A percentile compares a stretch with the other conserved stretches of the same genome.
These are phyloP conservation scores for Cystobasidium tubakii DNA, from an alignment of 768 basidiomycete genomes.

Conservation along the genomic window DNA sequence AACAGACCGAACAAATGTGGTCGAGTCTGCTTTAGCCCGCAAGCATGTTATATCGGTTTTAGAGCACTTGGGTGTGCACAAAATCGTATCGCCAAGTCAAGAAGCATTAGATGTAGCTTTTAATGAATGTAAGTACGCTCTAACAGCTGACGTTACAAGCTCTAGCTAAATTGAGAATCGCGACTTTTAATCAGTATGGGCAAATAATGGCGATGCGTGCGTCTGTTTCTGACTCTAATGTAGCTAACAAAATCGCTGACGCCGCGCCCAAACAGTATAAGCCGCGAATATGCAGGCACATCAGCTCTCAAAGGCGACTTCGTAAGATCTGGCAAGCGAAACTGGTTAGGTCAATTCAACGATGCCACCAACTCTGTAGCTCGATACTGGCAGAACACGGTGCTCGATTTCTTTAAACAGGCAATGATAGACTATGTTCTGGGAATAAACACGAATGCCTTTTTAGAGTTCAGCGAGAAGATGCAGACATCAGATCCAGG, in stretches of 20 bases:
- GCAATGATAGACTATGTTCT: conserved; percentile 74
- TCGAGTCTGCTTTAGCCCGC: conserved; percentile 74
- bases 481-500: conserved; percentile 86
- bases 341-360: conserved; percentile 74
- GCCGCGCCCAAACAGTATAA: conserved; percentile 12
- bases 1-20: conserved; percentile 44
- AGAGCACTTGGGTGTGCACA: conserved; percentile 54
- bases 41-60: conserved; percentile 58
- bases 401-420: conserved; percentile 87
- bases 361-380: conserved; percentile 93
- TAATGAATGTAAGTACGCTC: conserved; percentile 54
- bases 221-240: conserved; percentile 63
- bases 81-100: conserved; percentile 63
- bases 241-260: background rate
- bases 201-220: conserved; percentile 94
- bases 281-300: conserved; percentile 63
- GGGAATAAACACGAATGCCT: conserved; percentile 76
- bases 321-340: conserved; percentile 81
- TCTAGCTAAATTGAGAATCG: conserved; percentile 52
- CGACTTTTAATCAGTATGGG: conserved; percentile 60
- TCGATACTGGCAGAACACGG: conserved; percentile 59
- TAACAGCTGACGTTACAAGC: background rate
- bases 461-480: conserved; percentile 85
- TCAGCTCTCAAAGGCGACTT: conserved; percentile 94
- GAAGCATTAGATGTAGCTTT: conserved; percentile 65